phyloP scores from a whole-genome alignment of 257 asterid genomes.

The Ocimum tenuiflorum region DNA sequence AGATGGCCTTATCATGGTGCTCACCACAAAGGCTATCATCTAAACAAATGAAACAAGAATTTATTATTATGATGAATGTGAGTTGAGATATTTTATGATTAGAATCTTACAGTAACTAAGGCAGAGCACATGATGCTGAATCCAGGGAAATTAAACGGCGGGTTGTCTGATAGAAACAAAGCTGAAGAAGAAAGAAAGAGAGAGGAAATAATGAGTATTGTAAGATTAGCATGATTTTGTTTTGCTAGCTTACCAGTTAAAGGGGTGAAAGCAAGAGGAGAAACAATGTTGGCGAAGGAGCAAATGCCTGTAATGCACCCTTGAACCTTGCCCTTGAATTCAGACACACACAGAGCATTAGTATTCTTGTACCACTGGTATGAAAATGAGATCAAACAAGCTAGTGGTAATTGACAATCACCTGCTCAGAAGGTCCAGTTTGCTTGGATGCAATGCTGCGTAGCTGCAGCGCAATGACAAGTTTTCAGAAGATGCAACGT shows the following conservation, averaged over 20 bases:
- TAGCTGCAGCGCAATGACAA: slow-evolving; percentile 37
- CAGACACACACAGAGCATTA: not conserved
- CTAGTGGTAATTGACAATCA: not conserved
- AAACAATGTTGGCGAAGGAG: slow-evolving; percentile 61
- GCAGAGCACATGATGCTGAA: slow-evolving; percentile 77
- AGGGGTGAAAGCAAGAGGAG: slow-evolving; percentile 84
- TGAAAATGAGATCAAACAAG: too few relatives aligned
- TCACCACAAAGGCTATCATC: slow-evolving; percentile 76
- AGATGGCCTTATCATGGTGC: slow-evolving; percentile 45
- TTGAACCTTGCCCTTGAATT: slow-evolving; percentile 71
- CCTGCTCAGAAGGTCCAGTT: slow-evolving; percentile 83
- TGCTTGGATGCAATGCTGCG: slow-evolving; percentile 89
- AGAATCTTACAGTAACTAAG: slow-evolving; percentile 53
- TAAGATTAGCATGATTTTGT: not conserved
- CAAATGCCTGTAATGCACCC: slow-evolving; percentile 82
- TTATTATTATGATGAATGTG: too few relatives aligned
- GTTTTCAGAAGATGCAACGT: not conserved
- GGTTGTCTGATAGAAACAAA: slow-evolving; percentile 58
- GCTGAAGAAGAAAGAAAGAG: slow-evolving; percentile 30
- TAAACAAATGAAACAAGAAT: not conserved
- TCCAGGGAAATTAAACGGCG: slow-evolving; percentile 89
- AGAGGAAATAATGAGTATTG: not conserved
- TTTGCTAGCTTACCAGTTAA: slow-evolving; percentile 43
- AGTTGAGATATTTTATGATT: not conserved
- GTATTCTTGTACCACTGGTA: too few relatives aligned